Evolutionary conservation across 352 stramenopile genomes (phyloP).

Genomic region (Phytophthora chlamydospora): DNA sequence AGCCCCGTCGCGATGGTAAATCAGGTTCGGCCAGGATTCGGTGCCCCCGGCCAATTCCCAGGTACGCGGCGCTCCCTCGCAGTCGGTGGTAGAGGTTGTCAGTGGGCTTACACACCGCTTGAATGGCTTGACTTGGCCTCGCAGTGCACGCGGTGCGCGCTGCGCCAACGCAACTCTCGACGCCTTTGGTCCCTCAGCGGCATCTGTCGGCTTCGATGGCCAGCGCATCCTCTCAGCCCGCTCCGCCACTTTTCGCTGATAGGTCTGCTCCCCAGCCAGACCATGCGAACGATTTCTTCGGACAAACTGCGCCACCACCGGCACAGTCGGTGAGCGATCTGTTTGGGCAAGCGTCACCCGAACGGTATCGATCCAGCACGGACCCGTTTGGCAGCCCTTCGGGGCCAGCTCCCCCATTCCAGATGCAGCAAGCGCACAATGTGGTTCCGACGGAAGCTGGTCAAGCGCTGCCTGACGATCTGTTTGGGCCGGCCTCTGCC

Average conservation of each 20-base stretch:
- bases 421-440: conserved; percentile 30
- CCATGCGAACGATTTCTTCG: conserved; percentile 28
- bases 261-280: conserved; percentile 6
- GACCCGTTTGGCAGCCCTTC: conserved; percentile 40
- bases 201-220: conserved; percentile 33
- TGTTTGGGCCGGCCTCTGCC: conserved; percentile 47
- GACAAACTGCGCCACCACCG: conserved; percentile 10
- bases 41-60: conserved; percentile 28
- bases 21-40: conserved; percentile 39
- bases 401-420: conserved; percentile 34
- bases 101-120: neutral
- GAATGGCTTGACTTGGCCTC: neutral
- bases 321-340: conserved; percentile 14
- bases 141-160: conserved; percentile 48
- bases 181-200: conserved; percentile 53
- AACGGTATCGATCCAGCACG: conserved; percentile 31
- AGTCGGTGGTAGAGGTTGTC: neutral
- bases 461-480: conserved; percentile 35
- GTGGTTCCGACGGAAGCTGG: conserved; percentile 23
- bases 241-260: conserved; percentile 16
- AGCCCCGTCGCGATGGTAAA: conserved; percentile 51
- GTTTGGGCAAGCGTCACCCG: conserved; percentile 22
- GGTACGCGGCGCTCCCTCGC: conserved; percentile 9
- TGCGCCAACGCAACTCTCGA: conserved; percentile 63
- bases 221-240: conserved; percentile 18